Evolutionary conservation across 192 early-diverging fungal genomes (phyloP), one percentile per base, ranked within the genome.

Genomic region (Helicostylum pulchrum): DNA sequence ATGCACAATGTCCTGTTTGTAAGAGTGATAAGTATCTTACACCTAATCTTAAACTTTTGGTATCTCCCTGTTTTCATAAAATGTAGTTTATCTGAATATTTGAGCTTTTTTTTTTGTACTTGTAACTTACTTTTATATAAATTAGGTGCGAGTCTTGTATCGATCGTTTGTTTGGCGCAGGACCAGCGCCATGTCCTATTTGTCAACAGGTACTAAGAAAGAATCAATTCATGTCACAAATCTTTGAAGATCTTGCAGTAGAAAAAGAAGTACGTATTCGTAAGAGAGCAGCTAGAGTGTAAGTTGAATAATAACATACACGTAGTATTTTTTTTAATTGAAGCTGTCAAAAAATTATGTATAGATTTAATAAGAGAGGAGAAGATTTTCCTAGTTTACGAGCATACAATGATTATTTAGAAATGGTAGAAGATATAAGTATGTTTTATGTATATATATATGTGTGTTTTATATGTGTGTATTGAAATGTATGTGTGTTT

Each of bases 1-100:
- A 76, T 62, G 68, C 68, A 15, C 68, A 76, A 52, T 92, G 91
- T 45, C 91, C 88, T 34, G 88, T 95, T 17, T 98, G 94, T 75
- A 86, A 88, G 62, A 89, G 87, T 55, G 85, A 88, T 51, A 82
- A 90, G 65, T 97, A 94, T 75, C 80, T 98, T 44, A 93, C 91
- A 60, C 88, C 88, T 21, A 81, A 81, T 62, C 86, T 98, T 82
- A 89, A 87, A 71, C 83, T 98, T 32, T 79, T 94, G n/a, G 94
- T 95, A 20, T 87, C 89, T 39, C 92, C 92, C 10, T 98, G 96
- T 75, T 95, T 93, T 74, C 95, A 98, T 81, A 94, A 91, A 73
- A 92, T 98, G 93, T 90, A 78, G 39, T 78, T 23, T 7, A 19
- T 9, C 15, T 7, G 5, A 7, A 36, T 56, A n/a, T 39, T 15